phyloP scores from a whole-genome alignment of 2,329 filamentous ascomycete species.

The Dactylellina parvicollis region DNA sequence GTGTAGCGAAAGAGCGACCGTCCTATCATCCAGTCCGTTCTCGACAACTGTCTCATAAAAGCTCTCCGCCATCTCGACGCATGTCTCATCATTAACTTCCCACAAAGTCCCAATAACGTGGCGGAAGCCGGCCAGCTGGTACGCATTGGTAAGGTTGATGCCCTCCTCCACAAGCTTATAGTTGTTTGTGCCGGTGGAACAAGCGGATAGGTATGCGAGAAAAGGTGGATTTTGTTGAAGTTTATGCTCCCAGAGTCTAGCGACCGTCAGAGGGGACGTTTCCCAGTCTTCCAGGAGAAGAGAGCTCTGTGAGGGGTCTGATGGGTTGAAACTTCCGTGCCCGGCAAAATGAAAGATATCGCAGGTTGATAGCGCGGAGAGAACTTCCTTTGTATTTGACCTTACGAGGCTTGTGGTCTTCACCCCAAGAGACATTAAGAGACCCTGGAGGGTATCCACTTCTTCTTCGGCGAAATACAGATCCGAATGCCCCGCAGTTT shows the following conservation, averaged over 20 bases:
- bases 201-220: conserved; percentile 34
- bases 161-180: conserved; percentile 22
- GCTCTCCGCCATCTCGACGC: conserved; percentile 55
- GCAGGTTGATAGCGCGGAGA: conserved; percentile 57
- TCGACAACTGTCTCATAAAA: conserved; percentile 25
- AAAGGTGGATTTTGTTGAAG: conserved; percentile 31
- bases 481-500: conserved; percentile 55
- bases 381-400: conserved; percentile 55
- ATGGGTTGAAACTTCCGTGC: conserved; percentile 59
- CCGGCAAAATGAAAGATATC: conserved; percentile 64
- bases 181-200: conserved; percentile 28
- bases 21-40: background rate
- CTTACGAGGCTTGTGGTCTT: background rate
- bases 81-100: conserved; percentile 59
- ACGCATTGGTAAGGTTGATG: conserved; percentile 22
- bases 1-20: conserved; percentile 8
- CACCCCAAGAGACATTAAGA: conserved; percentile 6
- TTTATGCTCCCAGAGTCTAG: conserved; percentile 13
- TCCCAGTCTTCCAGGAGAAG: conserved; percentile 57
- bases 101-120: conserved; percentile 62
- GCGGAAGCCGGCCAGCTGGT: too few species aligned
- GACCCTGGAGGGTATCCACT: background rate
- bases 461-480: conserved; percentile 11
- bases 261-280: conserved; percentile 8
- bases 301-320: conserved; percentile 59